Percentiles rank a stretch among this genome's conserved stretches.
Conservation (phyloP, 2,329 filamentous ascomycete genomes). For the Pestalotiopsis sp. region DNA sequence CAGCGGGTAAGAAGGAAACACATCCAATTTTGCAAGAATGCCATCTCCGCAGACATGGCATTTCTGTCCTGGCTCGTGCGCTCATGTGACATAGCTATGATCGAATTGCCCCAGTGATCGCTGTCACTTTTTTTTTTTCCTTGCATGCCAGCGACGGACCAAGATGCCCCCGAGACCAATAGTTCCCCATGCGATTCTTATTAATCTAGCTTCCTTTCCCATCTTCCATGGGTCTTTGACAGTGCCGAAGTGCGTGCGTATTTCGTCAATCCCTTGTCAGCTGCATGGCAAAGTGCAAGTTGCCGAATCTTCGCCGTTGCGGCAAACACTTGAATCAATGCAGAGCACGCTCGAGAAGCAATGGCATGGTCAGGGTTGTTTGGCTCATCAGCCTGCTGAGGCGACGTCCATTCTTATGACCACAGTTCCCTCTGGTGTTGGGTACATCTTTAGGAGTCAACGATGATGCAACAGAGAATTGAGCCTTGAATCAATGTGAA, state of each 20-base stretch:
- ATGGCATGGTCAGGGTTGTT: no score
- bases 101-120: slow-evolving; percentile 15
- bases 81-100: slow-evolving; percentile 9
- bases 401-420: no score
- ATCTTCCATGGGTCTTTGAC: background rate
- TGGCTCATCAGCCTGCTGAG: no score
- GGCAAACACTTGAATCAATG: background rate
- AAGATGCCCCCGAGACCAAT: background rate
- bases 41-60: slow-evolving; percentile 23
- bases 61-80: background rate
- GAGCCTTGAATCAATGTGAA: no score
- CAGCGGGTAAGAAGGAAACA: background rate
- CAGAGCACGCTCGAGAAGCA: no score
- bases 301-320: background rate
- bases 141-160: background rate
- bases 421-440: no score
- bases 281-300: background rate
- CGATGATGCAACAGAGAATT: no score
- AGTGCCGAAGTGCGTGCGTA: background rate
- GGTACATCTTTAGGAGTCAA: no score
- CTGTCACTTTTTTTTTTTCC: background rate
- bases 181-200: background rate
- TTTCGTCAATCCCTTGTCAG: background rate
- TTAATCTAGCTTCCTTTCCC: background rate
- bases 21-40: slow-evolving; percentile 17